Base-by-base conservation (phyloP, 495 filamentous ascomycete species). In the Daldinia childiae region DNA sequence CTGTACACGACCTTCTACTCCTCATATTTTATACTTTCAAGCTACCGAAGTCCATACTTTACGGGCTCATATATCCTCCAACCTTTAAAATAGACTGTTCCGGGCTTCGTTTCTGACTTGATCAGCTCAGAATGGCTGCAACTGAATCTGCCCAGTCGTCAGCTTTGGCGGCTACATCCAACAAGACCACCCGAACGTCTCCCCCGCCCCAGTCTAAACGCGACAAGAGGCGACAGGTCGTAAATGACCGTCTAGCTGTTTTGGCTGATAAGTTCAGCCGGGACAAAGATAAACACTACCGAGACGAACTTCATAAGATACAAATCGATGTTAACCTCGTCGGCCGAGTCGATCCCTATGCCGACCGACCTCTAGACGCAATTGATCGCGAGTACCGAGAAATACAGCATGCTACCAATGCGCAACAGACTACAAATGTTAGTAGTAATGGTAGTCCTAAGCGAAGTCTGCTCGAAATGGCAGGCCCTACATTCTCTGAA, bases 271-370 rank as follows among this genome's bases (percentile, higher is more conserved):
- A 89, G 66, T 94, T 97, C 82, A 86, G 87, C 62, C 89, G 91
- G 61, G 92, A 97, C 76, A 89, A 92, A 58, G 93, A 97, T 75
- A 82, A 84, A 50, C 87, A 94, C 72, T 99, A 96, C 80, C 91
- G 93, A 58, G 91, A 95, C 72, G 93, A 98, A 78, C 86, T 98
- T 5, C 89, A 93, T 65, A 90, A 91, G 54, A 86, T 98, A 3
- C 95, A 98, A 78, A 89, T 91, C 63, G 96, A 98, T 76, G 93
- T 96, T 77, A 91, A 87, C 58, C 87, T 97, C 8, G 92, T 98
- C 74, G 88, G 91, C 72, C 88, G 89, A 71, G 91, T 95, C 48
- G 89, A 97, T 71, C 91, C 91, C 0, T 96, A 95, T 69, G 82
- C 85, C 14, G 85, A 91, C 55, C 85, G 87, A 21, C 89, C 92